These are phyloP conservation scores for Pythium phragmiticola DNA, from an alignment of 352 stramenopile species.

Conservation along the genomic window DNA sequence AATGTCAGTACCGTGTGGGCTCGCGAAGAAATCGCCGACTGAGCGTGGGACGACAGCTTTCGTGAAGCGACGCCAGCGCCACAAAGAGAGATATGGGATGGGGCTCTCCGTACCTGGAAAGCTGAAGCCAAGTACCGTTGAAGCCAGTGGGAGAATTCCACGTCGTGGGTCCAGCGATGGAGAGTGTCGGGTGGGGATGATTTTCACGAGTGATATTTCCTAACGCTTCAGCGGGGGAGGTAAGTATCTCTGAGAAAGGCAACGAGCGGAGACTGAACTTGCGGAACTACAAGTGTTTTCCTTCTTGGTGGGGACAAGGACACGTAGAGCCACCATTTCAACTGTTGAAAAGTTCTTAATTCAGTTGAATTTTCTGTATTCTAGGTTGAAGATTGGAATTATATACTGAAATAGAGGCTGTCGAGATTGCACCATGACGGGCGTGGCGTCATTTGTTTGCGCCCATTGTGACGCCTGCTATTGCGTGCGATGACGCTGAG, in stretches of 20 bases:
- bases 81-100: neutral
- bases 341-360: neutral
- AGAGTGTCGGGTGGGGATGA: neutral
- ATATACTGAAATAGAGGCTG: neutral
- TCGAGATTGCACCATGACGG: conserved; percentile 1
- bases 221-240: too few species aligned
- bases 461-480: neutral
- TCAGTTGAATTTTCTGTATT: neutral
- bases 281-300: too few species aligned
- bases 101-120: neutral
- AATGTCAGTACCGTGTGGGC: conserved; percentile 17
- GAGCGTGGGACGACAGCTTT: neutral
- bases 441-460: conserved; percentile 7
- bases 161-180: neutral
- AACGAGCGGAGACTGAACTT: too few species aligned
- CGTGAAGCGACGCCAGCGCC: neutral
- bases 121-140: neutral
- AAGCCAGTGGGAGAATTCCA: neutral
- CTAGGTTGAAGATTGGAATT: neutral
- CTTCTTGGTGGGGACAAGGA: neutral
- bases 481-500: neutral
- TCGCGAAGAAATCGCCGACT: conserved; percentile 17
- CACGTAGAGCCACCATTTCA: conserved; percentile 3
- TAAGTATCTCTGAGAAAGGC: too few species aligned
- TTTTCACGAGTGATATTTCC: neutral